Conservation (phyloP, 2,329 filamentous ascomycete species). For the Ophioceras dolichostomum region DNA sequence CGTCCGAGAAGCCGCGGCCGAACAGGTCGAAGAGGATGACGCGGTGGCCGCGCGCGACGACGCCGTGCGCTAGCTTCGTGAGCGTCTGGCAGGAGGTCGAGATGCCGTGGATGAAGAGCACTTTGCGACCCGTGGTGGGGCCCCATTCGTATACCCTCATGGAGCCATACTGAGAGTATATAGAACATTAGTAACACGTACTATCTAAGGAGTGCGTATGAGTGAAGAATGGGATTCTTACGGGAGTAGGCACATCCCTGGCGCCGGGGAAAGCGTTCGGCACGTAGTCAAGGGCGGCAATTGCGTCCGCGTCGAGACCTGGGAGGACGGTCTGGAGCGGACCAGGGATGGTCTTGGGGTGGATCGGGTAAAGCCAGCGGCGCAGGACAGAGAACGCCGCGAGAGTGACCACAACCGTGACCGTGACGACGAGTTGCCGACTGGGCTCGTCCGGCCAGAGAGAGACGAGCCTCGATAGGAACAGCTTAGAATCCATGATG, state of each 20-base stretch:
- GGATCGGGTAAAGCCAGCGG: conserved; percentile 11
- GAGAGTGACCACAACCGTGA: conserved; percentile 11
- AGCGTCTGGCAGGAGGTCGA: conserved; percentile 70
- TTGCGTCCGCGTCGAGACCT: conserved; percentile 9
- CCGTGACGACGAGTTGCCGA: conserved; percentile 6
- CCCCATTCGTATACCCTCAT: conserved; percentile 78
- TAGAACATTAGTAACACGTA: too few species aligned
- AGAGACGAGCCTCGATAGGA: too few species aligned
- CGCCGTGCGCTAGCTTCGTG: conserved; percentile 49
- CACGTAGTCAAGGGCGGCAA: conserved; percentile 36
- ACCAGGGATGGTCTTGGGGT: conserved; percentile 8
- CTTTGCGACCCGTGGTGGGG: conserved; percentile 57
- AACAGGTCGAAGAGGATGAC: conserved; percentile 74
- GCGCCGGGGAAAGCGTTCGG: conserved; percentile 59
- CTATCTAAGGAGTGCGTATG: not conserved
- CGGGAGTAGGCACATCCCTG: conserved; percentile 59
- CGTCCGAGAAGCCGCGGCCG: conserved; percentile 54
- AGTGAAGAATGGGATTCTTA: too few species aligned
- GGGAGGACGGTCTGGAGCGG: conserved; percentile 19
- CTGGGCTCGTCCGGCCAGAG: not conserved
- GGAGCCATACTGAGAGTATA: conserved; percentile 59
- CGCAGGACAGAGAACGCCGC: conserved; percentile 10
- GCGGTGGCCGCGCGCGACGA: conserved; percentile 56
- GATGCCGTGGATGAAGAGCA: conserved; percentile 73
- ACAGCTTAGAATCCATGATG: too few species aligned